phyloP scores from a whole-genome alignment of 768 basidiomycete species.

The Suillus brevipes region DNA sequence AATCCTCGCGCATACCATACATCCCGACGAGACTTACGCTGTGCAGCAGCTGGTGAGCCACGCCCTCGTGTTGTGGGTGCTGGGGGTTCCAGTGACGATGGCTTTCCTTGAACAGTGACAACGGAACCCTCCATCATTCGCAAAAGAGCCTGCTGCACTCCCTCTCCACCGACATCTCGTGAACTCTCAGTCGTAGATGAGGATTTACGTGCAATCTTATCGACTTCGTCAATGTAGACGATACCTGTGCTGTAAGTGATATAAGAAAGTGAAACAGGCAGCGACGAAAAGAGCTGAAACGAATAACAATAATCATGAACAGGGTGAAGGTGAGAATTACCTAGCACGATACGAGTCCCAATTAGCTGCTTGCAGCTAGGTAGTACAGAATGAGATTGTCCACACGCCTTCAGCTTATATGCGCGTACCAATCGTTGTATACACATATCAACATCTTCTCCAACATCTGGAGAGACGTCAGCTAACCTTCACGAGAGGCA shows the following conservation, averaged over 20 bases:
- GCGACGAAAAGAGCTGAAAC: neutral
- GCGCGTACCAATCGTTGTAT: slow-evolving; percentile 70
- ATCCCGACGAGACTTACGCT: slow-evolving; percentile 19
- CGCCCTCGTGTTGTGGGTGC: slow-evolving; percentile 53
- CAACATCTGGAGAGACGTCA: slow-evolving; percentile 64
- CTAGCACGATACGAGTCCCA: slow-evolving; percentile 87
- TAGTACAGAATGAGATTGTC: slow-evolving; percentile 11
- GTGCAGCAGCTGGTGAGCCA: slow-evolving; percentile 30
- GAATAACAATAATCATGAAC: neutral
- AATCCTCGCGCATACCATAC: slow-evolving; percentile 26
- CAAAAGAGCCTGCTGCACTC: slow-evolving; percentile 90
- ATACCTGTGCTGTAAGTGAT: slow-evolving; percentile 71
- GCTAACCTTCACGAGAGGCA: neutral
- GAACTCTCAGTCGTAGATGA: slow-evolving; percentile 58
- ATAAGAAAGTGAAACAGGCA: slow-evolving; percentile 10
- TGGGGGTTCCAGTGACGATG: slow-evolving; percentile 45
- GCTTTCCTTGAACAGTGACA: slow-evolving; percentile 79
- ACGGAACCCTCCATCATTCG: slow-evolving; percentile 94
- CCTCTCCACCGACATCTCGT: slow-evolving; percentile 92
- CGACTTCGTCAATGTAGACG: slow-evolving; percentile 94
- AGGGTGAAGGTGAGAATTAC: slow-evolving; percentile 36
- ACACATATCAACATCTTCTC: slow-evolving; percentile 94
- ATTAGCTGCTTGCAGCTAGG: slow-evolving; percentile 82
- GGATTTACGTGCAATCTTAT: slow-evolving; percentile 80
- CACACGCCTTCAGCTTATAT: neutral